Evolutionary conservation across 2,329 filamentous ascomycete genomes (phyloP).

Genomic region (Aquanectria penicillioides): DNA sequence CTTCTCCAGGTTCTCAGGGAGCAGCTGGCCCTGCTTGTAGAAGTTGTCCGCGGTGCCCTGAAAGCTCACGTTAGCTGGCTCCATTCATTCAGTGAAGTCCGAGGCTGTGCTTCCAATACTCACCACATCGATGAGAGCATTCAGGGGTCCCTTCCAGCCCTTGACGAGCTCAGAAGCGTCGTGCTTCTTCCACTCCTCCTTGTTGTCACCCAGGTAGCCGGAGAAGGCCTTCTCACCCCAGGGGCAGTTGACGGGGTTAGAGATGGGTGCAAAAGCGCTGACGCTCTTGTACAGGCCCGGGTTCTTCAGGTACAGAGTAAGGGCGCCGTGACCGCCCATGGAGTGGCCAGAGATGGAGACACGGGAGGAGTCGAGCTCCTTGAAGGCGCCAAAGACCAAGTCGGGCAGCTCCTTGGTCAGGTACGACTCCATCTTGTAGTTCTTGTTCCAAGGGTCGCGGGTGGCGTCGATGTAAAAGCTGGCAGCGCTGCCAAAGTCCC

Average conservation of each 20-base stretch:
- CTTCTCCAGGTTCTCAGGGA: slow-evolving; percentile 90
- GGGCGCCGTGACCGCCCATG: slow-evolving; percentile 96
- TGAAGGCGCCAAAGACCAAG: slow-evolving; percentile 77
- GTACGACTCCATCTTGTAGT: slow-evolving; percentile 97
- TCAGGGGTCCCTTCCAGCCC: slow-evolving; percentile 75
- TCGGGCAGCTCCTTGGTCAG: slow-evolving; percentile 87
- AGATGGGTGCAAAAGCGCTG: slow-evolving; percentile 89
- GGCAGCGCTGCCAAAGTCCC: slow-evolving; percentile 91
- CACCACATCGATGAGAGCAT: slow-evolving; percentile 88
- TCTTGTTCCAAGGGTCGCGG: slow-evolving; percentile 74
- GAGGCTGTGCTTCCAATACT: slow-evolving; percentile 46
- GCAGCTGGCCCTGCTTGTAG: slow-evolving; percentile 91
- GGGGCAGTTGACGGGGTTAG: slow-evolving; percentile 84
- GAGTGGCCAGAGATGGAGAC: slow-evolving; percentile 93
- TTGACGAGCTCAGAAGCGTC: slow-evolving; percentile 92
- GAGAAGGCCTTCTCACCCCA: slow-evolving; percentile 97
- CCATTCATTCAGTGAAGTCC: too few species aligned
- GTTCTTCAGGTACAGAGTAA: slow-evolving; percentile 92
- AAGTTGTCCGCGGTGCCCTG: slow-evolving; percentile 95
- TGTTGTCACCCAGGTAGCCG: slow-evolving; percentile 86
- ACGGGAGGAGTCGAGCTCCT: slow-evolving; percentile 72
- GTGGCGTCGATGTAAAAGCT: slow-evolving; percentile 96
- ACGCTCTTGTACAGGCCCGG: slow-evolving; percentile 90
- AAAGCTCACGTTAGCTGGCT: not conserved
- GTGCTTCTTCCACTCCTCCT: slow-evolving; percentile 84